Base-by-base conservation (phyloP, 331 rosid genomes). In the Acacia pycnantha region DNA sequence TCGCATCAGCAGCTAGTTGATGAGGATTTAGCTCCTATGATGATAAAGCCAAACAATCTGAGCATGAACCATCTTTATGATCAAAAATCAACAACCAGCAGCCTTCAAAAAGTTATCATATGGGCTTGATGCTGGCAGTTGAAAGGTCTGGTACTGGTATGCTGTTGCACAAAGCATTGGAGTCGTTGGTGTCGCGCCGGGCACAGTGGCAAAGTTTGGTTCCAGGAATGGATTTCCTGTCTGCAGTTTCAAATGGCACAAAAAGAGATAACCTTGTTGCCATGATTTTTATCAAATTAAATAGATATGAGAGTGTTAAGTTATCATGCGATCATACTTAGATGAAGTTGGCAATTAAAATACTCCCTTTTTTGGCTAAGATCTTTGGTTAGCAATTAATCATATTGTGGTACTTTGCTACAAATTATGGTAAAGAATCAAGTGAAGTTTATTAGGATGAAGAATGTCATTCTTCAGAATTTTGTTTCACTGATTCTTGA, bases 41-140 rank as follows among this genome's bases (percentile, higher is more conserved):
- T 61, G 7, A 16, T 47, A 47, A 26, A 48, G 64, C 46, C 18
- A 46, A 29, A 48, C 35, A 68, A 41, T 26, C 56, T 8, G 22
- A 41, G 41, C 33, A 59, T 51, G 21, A 48, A 1, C 54, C 54
- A 15, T 48, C 54, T 14, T 72, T 27, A 35, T 48, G 16, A 50
- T n/a, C 24, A 8, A 0, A 43, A 44, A 64, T 84, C 61, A 90
- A 65, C 91, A 90, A 31, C 98, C 95, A 19, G 95, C 93, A 8
- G 97, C 98, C 88, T 92, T 92, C 80, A 94, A 74, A 80, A 94
- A 91, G 86, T 88, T 89, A 81, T 91, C 97, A 77, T 90, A 92
- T 1, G 98, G 98, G 81, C 89, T 91, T 15, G 97, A 82, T 44
- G 88, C 87, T 64, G 92, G 98, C 47, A 94, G 82, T 84, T 88